phyloP scores from a whole-genome alignment of 768 basidiomycete species.

The Dentipellis fragilis region DNA sequence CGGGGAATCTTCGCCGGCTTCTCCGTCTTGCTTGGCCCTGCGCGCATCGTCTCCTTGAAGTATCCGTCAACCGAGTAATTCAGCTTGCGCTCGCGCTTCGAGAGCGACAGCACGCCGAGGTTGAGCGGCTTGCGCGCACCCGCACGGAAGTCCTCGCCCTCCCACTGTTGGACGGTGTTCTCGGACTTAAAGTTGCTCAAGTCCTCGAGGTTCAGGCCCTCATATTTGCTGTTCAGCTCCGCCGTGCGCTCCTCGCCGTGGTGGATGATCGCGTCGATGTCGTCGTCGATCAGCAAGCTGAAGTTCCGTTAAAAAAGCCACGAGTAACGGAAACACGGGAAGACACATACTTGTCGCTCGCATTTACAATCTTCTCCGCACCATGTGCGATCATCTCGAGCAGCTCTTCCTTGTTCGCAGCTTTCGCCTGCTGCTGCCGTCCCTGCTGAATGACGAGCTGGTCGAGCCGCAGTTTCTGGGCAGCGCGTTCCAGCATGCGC shows the following conservation, averaged over 20 bases:
- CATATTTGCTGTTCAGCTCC: constrained; percentile 87
- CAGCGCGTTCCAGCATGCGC: constrained; percentile 88
- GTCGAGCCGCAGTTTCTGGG: constrained; percentile 90
- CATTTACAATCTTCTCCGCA: constrained; percentile 92
- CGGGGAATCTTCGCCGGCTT: constrained; percentile 78
- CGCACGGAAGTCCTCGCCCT: constrained; percentile 83
- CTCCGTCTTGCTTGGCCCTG: constrained; percentile 66
- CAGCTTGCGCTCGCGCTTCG: constrained; percentile 87
- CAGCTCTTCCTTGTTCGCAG: constrained; percentile 90
- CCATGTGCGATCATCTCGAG: constrained; percentile 98
- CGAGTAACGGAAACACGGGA: neutral
- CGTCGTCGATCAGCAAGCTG: constrained; percentile 72
- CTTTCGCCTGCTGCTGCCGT: constrained; percentile 73
- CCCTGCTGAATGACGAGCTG: constrained; percentile 98
- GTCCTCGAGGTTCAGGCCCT: constrained; percentile 87
- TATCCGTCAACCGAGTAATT: constrained; percentile 95
- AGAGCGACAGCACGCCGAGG: constrained; percentile 74
- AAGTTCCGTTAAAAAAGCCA: neutral
- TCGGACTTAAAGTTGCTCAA: constrained; percentile 96
- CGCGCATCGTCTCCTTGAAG: constrained; percentile 85
- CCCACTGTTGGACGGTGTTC: constrained; percentile 86
- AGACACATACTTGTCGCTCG: constrained; percentile 53
- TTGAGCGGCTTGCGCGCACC: constrained; percentile 65
- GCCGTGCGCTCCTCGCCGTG: constrained; percentile 85
- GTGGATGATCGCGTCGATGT: constrained; percentile 90